These are phyloP conservation scores for Striga hermonthica DNA, from an alignment of 305 asterid genomes.

Conservation along the genomic window DNA sequence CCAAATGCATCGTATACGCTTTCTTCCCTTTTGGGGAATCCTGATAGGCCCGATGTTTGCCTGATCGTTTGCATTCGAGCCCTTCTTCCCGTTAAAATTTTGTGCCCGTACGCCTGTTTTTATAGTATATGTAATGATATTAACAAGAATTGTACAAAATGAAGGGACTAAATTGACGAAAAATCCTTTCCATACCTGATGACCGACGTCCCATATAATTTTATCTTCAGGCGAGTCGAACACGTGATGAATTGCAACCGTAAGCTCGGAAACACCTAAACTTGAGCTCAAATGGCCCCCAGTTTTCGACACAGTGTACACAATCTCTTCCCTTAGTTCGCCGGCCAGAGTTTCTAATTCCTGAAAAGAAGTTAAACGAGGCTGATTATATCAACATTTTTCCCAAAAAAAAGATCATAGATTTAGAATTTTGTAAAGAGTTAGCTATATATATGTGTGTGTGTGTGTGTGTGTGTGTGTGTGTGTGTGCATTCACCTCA, in stretches of 20 bases:
- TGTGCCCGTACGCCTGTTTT: slow-evolving; percentile 59
- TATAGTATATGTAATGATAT: no score
- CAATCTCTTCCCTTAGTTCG: slow-evolving; percentile 53
- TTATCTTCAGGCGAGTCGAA: slow-evolving; percentile 56
- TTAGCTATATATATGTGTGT: no score
- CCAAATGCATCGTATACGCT: slow-evolving; percentile 65
- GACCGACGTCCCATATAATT: slow-evolving; percentile 72
- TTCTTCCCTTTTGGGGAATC: slow-evolving; percentile 60
- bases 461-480: no score
- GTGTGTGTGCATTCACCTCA: slow-evolving; percentile 28
- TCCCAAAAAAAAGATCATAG: neutral
- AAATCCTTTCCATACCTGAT: slow-evolving; percentile 38
- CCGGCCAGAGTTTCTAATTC: slow-evolving; percentile 44
- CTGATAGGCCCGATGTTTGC: slow-evolving; percentile 56
- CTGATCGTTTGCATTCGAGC: slow-evolving; percentile 53
- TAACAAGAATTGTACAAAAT: no score
- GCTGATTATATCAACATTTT: neutral
- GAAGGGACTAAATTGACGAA: no score
- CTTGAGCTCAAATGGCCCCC: slow-evolving; percentile 66
- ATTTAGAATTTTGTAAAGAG: no score
- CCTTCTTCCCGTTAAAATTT: slow-evolving; percentile 63
- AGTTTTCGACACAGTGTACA: slow-evolving; percentile 48
- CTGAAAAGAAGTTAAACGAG: slow-evolving; percentile 14
- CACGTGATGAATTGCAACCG: slow-evolving; percentile 60
- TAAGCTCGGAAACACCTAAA: slow-evolving; percentile 56